phyloP scores from a whole-genome alignment of 2,329 filamentous ascomycete species.

The Capronia coronata region DNA sequence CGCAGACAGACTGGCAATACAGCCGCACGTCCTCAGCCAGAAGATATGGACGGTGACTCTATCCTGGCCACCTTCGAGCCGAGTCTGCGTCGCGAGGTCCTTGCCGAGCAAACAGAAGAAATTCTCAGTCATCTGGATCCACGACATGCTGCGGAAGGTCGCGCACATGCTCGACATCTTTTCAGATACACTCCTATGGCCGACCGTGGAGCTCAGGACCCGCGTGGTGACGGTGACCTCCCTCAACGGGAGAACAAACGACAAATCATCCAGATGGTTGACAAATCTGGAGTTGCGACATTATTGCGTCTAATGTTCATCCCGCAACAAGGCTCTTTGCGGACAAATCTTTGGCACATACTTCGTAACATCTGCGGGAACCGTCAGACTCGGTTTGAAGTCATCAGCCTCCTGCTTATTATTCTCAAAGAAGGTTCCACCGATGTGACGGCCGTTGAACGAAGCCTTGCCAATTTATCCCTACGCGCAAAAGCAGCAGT shows the following conservation, averaged over 20 bases:
- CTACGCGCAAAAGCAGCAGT: conserved; percentile 77
- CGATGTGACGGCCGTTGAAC: conserved; percentile 87
- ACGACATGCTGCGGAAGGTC: conserved; percentile 78
- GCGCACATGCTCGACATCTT: conserved; percentile 57
- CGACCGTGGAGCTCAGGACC: conserved; percentile 36
- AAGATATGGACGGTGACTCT: conserved; percentile 87
- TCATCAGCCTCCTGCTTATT: conserved; percentile 84
- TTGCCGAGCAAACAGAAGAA: conserved; percentile 87
- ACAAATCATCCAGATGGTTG: conserved; percentile 92
- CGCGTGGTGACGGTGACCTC: conserved; percentile 22
- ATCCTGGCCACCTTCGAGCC: conserved; percentile 88
- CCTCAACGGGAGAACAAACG: conserved; percentile 43
- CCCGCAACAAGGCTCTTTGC: conserved; percentile 79
- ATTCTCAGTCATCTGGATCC: conserved; percentile 76
- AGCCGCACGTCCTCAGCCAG: conserved; percentile 49
- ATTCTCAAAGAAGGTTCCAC: conserved; percentile 93
- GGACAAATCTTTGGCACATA: conserved; percentile 75
- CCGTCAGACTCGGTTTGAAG: conserved; percentile 88
- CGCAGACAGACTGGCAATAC: conserved; percentile 54
- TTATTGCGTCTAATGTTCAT: conserved; percentile 97
- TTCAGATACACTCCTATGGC: conserved; percentile 50
- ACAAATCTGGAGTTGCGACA: conserved; percentile 93
- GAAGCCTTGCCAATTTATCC: conserved; percentile 89
- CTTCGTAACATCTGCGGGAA: conserved; percentile 92
- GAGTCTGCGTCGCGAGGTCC: conserved; percentile 72